Percentiles rank a stretch among this genome's conserved stretches.
These are phyloP conservation scores for Neofusicoccum kwambonambiense DNA, from an alignment of 2,329 filamentous ascomycete genomes.

Conservation along the genomic window DNA sequence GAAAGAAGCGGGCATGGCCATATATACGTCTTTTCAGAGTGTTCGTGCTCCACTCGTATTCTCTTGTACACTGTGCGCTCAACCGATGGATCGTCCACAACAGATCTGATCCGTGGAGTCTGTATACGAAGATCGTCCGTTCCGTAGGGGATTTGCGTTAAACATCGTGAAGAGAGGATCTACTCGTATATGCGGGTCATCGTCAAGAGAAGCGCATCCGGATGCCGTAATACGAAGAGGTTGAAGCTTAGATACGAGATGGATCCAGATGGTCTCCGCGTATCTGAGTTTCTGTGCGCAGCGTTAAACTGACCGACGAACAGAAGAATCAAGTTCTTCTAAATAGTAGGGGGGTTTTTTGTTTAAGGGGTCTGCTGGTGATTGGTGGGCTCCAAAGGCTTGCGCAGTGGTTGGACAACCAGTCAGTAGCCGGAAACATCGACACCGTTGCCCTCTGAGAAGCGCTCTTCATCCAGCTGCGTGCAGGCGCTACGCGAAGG, in stretches of 20 bases:
- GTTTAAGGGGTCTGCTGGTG: not conserved
- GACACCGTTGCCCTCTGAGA: not conserved
- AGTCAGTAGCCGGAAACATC: not conserved
- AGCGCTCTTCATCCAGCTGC: not conserved
- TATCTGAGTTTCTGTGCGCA: not conserved
- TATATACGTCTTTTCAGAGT: not conserved
- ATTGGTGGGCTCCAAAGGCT: not conserved
- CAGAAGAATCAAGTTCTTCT: not conserved
- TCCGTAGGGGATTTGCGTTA: slow-evolving; percentile 1
- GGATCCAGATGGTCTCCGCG: not conserved
- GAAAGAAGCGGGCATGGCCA: not conserved
- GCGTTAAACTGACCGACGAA: not conserved
- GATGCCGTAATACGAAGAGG: slow-evolving; percentile 9
- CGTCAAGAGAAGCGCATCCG: not conserved
- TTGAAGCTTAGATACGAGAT: slow-evolving; percentile 4
- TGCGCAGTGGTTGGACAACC: not conserved
- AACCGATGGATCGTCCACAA: not conserved
- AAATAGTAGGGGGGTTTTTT: not conserved
- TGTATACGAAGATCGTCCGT: slow-evolving; percentile 14
- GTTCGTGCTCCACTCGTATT: not conserved
- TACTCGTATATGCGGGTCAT: slow-evolving; percentile 11
- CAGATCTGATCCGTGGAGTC: not conserved
- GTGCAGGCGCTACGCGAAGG: not conserved
- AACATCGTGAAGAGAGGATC: slow-evolving; percentile 6
- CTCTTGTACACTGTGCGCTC: not conserved